These are phyloP conservation scores for Ophiostoma himal-ulmi DNA, from an alignment of 2,329 filamentous ascomycete genomes.

Conservation along the genomic window DNA sequence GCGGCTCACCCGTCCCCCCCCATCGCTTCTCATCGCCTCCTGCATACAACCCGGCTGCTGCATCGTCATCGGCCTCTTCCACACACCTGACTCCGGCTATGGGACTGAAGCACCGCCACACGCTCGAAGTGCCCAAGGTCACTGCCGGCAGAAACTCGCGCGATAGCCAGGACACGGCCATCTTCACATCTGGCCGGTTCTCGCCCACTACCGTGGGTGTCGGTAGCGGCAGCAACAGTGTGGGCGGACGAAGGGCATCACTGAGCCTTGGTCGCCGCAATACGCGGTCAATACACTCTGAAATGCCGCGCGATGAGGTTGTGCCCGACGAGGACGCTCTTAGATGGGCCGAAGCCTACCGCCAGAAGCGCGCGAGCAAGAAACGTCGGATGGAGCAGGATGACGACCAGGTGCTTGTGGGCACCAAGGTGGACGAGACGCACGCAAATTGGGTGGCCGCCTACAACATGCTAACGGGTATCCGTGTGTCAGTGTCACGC, in stretches of 20 bases:
- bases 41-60: constrained; percentile 43
- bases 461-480: constrained; percentile 99
- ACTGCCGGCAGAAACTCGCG: constrained; percentile 58
- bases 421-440: constrained; percentile 94
- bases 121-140: constrained; percentile 74
- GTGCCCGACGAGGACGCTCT: constrained; percentile 83
- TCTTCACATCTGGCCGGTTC: constrained; percentile 69
- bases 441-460: constrained; percentile 97
- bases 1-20: constrained; percentile 29
- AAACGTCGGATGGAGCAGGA: constrained; percentile 75
- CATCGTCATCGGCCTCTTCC: constrained; percentile 31
- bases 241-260: constrained; percentile 65
- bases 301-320: constrained; percentile 75
- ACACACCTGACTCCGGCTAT: constrained; percentile 49
- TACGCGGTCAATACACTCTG: constrained; percentile 80
- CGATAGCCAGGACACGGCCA: constrained; percentile 57
- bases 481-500: constrained; percentile 90
- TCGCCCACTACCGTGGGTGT: constrained; percentile 57
- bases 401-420: constrained; percentile 89
- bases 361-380: constrained; percentile 85
- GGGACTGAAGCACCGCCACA: constrained; percentile 74
- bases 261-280: constrained; percentile 72
- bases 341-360: constrained; percentile 87
- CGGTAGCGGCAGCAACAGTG: constrained; percentile 43
- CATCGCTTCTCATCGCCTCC: constrained; percentile 63